phyloP scores from a whole-genome alignment of 192 early-diverging fungal species.

The Mortierella claussenii region DNA sequence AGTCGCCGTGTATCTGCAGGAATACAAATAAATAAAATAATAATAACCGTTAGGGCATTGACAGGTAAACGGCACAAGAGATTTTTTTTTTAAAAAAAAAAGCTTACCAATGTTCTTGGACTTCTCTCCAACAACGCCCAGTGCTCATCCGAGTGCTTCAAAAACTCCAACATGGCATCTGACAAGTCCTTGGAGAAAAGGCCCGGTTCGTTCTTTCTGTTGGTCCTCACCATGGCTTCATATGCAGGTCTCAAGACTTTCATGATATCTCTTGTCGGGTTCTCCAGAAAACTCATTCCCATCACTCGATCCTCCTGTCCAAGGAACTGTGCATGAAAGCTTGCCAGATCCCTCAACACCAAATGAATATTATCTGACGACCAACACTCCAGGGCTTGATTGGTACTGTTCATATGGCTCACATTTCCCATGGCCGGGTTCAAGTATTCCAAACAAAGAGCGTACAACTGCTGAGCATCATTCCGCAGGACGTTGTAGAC shows the following conservation, averaged over 20 bases:
- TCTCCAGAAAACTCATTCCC: slow-evolving; percentile 44
- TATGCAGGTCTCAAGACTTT: slow-evolving; percentile 34
- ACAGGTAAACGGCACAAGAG: background rate
- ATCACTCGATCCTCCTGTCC: slow-evolving; percentile 22
- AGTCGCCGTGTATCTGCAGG: slow-evolving; percentile 40
- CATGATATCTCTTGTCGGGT: slow-evolving; percentile 34
- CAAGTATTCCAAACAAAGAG: slow-evolving; percentile 46
- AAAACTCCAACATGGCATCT: slow-evolving; percentile 31
- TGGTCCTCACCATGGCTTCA: slow-evolving; percentile 38
- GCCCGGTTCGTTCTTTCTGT: slow-evolving; percentile 23
- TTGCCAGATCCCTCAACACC: slow-evolving; percentile 28
- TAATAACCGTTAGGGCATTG: background rate
- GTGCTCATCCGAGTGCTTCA: slow-evolving; percentile 34
- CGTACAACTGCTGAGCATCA: slow-evolving; percentile 42
- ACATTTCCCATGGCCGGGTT: slow-evolving; percentile 28
- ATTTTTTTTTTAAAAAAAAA: background rate
- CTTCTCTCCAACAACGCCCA: slow-evolving; percentile 31
- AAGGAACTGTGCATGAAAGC: slow-evolving; percentile 47
- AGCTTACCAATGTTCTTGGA: slow-evolving; percentile 46
- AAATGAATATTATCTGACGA: slow-evolving; percentile 36
- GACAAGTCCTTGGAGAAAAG: slow-evolving; percentile 28
- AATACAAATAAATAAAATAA: background rate
- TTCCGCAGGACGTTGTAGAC: slow-evolving; percentile 52
- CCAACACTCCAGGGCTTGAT: slow-evolving; percentile 19
- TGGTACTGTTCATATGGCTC: slow-evolving; percentile 48